Base-by-base conservation (phyloP, 805 yeast genomes). In the Kodamaea sagamina region DNA sequence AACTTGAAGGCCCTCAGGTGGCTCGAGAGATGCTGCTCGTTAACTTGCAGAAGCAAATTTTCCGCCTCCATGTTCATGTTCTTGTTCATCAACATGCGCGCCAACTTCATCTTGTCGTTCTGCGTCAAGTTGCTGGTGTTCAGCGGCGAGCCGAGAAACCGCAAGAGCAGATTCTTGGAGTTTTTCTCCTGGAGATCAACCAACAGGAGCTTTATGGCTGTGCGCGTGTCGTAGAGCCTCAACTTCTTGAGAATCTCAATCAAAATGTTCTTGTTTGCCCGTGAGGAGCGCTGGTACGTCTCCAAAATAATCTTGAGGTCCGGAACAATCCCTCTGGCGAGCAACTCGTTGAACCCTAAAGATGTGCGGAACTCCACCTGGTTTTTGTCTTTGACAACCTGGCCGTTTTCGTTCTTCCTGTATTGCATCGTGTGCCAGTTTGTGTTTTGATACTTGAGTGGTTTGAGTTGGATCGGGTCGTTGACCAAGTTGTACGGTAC, bases 271-370 rank as follows among this genome's bases (percentile, higher is more conserved):
- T 61, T 51, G 24, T 65, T 53, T 13, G 48, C 43, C 13, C 44
- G 25, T 31, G 59, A 58, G 51, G 61, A 58, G 24, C 59, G 50
- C 21, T 54, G 47, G 40, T 65, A 62, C 0, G 74, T 66, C 29
- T 55, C 60, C 35, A 61, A 61, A 4, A 71, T 44, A n/a, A 68
- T 39, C 11, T 43, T 41, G 36, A 52, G 50, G 43, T 70, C 72
- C 0, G 75, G 75, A 19, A 58, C 51, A 6, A 70, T 59, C 0
- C 74, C 74, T 40, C 53, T 55, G n/a, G 61, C 47, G 19, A 67
- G 41, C 6, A 70, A 42, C 11, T 61, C 67, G 6, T 47, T 48
- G 34, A 70, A 63, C 16, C 74, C 75, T 35, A 55, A 50, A 16
- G 55, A 53, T 25, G 62, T 47, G 25, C 73, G 46, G 42, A 57